A percentile compares a stretch with the other conserved stretches of the same genome.
These are phyloP conservation scores for Ceratonia siliqua DNA, from an alignment of 306 rosid genomes.

Conservation along the genomic window DNA sequence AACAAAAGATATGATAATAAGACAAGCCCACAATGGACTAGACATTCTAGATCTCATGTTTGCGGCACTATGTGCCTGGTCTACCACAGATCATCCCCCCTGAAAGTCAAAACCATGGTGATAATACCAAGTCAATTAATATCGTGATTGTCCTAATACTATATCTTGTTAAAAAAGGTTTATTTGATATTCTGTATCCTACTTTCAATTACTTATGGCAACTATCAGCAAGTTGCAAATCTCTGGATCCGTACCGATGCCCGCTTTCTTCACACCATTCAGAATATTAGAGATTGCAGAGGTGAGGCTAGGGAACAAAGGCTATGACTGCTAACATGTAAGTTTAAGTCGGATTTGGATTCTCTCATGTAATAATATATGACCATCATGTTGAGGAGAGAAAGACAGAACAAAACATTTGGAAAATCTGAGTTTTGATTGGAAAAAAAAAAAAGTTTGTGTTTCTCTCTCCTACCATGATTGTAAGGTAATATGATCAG, in stretches of 20 bases:
- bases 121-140: background rate
- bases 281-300: background rate
- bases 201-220: background rate
- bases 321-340: background rate
- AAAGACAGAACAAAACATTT: background rate
- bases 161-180: background rate
- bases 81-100: background rate
- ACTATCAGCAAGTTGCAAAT: background rate
- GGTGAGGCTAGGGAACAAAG: background rate
- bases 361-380: background rate
- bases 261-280: background rate
- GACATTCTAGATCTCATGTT: background rate
- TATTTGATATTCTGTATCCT: background rate
- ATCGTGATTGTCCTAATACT: background rate
- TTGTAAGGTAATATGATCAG: background rate
- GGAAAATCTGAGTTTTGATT: background rate
- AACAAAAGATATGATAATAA: background rate
- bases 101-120: background rate
- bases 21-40: background rate
- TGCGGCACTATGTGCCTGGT: background rate
- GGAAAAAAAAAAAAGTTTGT: background rate
- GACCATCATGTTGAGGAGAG: background rate
- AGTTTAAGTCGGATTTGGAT: background rate
- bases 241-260: background rate
- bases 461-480: background rate